Evolutionary conservation across 148 eudicot genomes (phyloP).

Genomic region (Amaranthus hypochondriacus): DNA sequence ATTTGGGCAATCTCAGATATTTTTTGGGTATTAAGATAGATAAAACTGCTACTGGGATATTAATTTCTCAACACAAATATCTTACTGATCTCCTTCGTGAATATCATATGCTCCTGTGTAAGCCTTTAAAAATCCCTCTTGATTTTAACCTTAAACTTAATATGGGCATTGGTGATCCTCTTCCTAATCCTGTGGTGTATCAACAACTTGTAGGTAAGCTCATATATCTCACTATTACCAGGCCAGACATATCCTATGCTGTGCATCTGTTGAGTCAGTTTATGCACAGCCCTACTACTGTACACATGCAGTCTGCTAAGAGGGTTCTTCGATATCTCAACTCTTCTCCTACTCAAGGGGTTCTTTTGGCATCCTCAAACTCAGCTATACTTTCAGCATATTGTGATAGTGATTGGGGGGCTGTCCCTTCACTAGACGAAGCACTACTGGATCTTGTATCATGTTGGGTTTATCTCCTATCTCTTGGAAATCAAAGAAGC

Average conservation of each 20-base stretch:
- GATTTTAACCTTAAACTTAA: neutral
- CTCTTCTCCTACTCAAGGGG: neutral
- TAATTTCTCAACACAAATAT: neutral
- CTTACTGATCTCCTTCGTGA: neutral
- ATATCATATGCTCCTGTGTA: neutral
- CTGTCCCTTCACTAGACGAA: neutral
- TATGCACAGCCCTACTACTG: neutral
- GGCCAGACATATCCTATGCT: neutral
- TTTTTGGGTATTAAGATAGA: neutral
- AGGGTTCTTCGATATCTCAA: slow-evolving; percentile 2
- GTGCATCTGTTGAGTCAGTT: slow-evolving; percentile 3
- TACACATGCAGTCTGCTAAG: neutral
- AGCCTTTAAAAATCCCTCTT: neutral
- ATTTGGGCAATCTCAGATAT: neutral
- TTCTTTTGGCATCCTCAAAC: neutral
- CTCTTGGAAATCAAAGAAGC: neutral
- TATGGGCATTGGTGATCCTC: neutral
- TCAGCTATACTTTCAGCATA: neutral
- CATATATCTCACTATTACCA: neutral
- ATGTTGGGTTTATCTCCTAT: neutral
- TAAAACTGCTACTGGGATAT: neutral
- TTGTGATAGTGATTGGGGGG: neutral
- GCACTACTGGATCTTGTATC: neutral
- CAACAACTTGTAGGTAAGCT: neutral
- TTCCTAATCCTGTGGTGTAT: neutral